These are phyloP conservation scores for Wickerhamiella domercqiae DNA, from an alignment of 805 yeast genomes.

Conservation along the genomic window DNA sequence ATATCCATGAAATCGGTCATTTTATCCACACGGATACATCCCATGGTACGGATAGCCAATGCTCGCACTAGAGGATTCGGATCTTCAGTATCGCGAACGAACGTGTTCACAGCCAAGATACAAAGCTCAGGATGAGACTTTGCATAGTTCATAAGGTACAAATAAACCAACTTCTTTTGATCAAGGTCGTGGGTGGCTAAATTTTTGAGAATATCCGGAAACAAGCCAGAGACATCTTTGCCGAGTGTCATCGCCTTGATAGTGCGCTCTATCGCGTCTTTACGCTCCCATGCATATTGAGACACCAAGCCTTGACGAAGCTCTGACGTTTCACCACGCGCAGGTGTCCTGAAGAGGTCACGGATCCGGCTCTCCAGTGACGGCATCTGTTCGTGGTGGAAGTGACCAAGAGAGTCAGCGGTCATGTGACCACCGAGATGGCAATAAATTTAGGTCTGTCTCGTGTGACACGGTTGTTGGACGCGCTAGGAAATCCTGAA, in stretches of 20 bases:
- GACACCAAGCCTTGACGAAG: conserved; percentile 81
- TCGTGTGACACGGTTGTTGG: conserved; percentile 34
- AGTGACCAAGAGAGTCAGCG: too few relatives aligned
- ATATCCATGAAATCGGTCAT: conserved; percentile 90
- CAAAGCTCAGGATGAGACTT: conserved; percentile 91
- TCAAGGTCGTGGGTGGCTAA: conserved; percentile 93
- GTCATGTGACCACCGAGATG: not conserved
- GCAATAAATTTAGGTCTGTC: conserved; percentile 45
- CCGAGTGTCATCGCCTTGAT: conserved; percentile 98
- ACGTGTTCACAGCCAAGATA: conserved; percentile 91
- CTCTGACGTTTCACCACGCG: conserved; percentile 67
- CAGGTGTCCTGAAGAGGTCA: conserved; percentile 35
- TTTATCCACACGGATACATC: conserved; percentile 88
- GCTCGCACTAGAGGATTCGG: conserved; percentile 94
- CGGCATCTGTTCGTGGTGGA: conserved; percentile 2
- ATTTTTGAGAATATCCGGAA: conserved; percentile 92
- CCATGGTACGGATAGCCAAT: conserved; percentile 96
- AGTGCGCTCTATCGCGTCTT: conserved; percentile 92
- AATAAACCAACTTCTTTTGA: conserved; percentile 88
- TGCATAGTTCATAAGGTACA: conserved; percentile 94
- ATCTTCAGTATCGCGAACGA: conserved; percentile 87
- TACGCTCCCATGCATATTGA: conserved; percentile 78
- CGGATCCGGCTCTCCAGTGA: conserved; percentile 36
- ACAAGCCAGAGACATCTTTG: conserved; percentile 84
- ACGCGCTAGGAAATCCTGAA: conserved; percentile 55